Conservation (phyloP, 2,329 filamentous ascomycete genomes). For the Phialophora verrucosa region DNA sequence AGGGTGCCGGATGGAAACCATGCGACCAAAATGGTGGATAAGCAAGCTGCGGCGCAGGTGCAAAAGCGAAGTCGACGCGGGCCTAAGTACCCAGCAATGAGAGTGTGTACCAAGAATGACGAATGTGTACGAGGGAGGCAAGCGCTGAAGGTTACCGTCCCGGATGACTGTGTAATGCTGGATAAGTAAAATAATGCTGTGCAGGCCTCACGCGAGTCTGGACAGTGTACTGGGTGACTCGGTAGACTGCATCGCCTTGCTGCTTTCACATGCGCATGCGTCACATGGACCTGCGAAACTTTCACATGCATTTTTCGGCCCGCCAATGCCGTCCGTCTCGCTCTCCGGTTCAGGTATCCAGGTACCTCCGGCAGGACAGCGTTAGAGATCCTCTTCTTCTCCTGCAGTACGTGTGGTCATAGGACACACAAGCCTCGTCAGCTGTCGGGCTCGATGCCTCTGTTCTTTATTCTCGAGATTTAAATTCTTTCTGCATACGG, state of each 20-base stretch:
- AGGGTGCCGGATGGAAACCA: neutral
- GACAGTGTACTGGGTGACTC: neutral
- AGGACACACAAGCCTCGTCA: constrained; percentile 1
- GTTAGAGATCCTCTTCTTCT: constrained; percentile 8
- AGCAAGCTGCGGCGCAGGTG: neutral
- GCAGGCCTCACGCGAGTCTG: no score
- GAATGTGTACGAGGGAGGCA: neutral
- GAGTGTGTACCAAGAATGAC: neutral
- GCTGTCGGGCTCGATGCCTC: constrained; percentile 3
- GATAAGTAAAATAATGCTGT: neutral
- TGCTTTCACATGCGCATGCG: constrained; percentile 14
- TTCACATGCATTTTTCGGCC: constrained; percentile 24
- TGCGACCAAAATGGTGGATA: neutral
- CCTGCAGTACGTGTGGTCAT: constrained; percentile 7
- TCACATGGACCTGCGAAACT: constrained; percentile 14
- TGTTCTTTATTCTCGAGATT: constrained; percentile 2
- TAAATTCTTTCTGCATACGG: constrained; percentile 2
- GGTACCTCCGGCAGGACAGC: constrained; percentile 14
- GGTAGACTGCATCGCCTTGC: neutral
- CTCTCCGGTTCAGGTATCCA: neutral
- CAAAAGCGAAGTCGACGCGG: neutral
- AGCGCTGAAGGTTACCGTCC: neutral
- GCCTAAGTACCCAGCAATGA: neutral
- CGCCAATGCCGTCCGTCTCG: constrained; percentile 10
- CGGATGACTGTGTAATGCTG: neutral